Conservation (phyloP, 2,329 filamentous ascomycete genomes). For the Ceratocystis variospora region DNA sequence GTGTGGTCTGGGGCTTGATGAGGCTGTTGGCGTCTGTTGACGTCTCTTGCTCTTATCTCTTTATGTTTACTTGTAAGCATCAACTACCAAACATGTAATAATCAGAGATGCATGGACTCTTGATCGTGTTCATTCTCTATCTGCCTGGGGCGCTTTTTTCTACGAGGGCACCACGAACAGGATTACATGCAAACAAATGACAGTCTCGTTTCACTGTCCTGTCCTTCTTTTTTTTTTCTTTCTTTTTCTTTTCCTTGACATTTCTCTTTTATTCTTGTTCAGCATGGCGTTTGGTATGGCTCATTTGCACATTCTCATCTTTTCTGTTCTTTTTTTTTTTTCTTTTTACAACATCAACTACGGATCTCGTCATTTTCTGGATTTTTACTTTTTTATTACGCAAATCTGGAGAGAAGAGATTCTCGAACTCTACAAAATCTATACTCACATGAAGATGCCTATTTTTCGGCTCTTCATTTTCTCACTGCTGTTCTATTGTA, state of each 20-base stretch:
- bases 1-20: background rate
- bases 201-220: background rate
- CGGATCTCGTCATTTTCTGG: background rate
- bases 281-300: conserved; percentile 17
- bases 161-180: background rate
- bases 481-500: conserved; percentile 5
- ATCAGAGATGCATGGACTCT: background rate
- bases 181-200: background rate
- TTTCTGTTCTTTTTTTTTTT: conserved; percentile 19
- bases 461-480: conserved; percentile 7
- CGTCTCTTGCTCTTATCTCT: background rate
- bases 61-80: conserved; percentile 6
- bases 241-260: background rate
- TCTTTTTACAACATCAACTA: background rate
- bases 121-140: background rate
- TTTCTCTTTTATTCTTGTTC: conserved; percentile 12
- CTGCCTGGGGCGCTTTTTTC: background rate
- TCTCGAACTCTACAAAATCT: conserved; percentile 8
- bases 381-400: conserved; percentile 6
- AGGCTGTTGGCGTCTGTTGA: background rate
- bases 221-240: background rate
- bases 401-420: background rate
- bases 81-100: conserved; percentile 8
- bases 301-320: conserved; percentile 7
- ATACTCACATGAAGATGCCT: background rate